These are phyloP conservation scores for Leptodontidium sp. DNA, from an alignment of 2,329 filamentous ascomycete genomes.

Conservation along the genomic window DNA sequence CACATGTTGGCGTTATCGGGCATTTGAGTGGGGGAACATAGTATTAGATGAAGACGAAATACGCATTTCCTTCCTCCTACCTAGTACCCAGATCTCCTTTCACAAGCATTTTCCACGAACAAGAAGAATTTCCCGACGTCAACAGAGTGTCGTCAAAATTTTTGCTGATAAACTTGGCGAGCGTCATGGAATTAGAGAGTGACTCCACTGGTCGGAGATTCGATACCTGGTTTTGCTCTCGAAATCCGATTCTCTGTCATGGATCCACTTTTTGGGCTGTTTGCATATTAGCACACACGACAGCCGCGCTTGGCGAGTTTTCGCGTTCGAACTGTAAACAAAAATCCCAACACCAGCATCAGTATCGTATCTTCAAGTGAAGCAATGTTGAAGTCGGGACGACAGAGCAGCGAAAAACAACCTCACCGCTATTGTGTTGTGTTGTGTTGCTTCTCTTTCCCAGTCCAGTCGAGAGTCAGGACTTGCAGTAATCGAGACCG, in stretches of 20 bases:
- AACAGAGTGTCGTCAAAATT: neutral
- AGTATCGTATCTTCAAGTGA: too few relatives aligned
- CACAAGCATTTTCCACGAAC: neutral
- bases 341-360: too few relatives aligned
- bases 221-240: neutral
- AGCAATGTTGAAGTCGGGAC: too few relatives aligned
- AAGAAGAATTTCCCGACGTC: neutral
- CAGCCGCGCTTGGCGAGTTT: neutral
- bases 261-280: neutral
- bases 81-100: neutral
- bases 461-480: too few relatives aligned
- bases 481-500: too few relatives aligned
- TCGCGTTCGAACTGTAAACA: too few relatives aligned
- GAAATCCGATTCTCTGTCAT: neutral
- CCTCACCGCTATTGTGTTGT: neutral
- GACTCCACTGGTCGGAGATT: slow-evolving; percentile 7
- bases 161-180: neutral
- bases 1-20: neutral
- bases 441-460: too few relatives aligned
- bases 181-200: neutral
- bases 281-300: neutral
- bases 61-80: neutral
- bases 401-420: too few relatives aligned
- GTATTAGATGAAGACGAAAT: neutral
- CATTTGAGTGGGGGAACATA: neutral